Evolutionary conservation across 192 early-diverging fungal species (phyloP), one percentile per base, ranked within the genome.

Genomic region (Backusella macrospora): DNA sequence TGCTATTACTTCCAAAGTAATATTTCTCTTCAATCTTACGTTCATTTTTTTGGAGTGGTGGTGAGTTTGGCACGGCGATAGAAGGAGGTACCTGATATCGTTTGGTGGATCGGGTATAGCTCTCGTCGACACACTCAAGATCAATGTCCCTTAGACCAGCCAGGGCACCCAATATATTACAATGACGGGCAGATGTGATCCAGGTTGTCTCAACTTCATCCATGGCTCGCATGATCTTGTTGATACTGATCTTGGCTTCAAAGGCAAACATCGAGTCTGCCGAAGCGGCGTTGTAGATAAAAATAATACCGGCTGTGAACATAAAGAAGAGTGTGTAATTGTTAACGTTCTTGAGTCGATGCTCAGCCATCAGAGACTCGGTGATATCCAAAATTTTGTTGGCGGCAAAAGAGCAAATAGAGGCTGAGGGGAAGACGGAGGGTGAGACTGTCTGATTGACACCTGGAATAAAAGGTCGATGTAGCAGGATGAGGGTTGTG

Each of bases 381-480:
- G 65, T 68, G 44, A 82, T 82, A 64, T 82, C 76, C 44, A 82
- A 38, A n/a, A 82, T 82, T 0, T 75, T 75, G 23, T 78, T 78
- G 39, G 80, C 80, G 1, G 80, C 73, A 55, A 65, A 72, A 9
- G 73, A 76, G 55, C 80, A 82, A 14, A 78, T 72, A 15, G 74
- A 70, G 18, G 71, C 70, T 12, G 74, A 68, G 21, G 73, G 76
- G 39, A 78, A 82, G 12, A 62, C 55, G 12, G 76, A 78, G 4
- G 65, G 16, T 1, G 74, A 42, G 4, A 44, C 44, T 0, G 65
- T 43, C 23, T 67, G 70, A 4, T 71, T 71, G 39, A 68, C 34
- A 55, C 78, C 46, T 40, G 71, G 77, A 81, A 82, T 84, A 71
- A 86, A 87, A 0, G 84, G 86, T 10, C 86, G 83, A 74, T 89